A percentile compares a stretch with the other conserved stretches of the same genome.
phyloP scores from a whole-genome alignment of 208 protist genomes.

The Lotmaria passim region DNA sequence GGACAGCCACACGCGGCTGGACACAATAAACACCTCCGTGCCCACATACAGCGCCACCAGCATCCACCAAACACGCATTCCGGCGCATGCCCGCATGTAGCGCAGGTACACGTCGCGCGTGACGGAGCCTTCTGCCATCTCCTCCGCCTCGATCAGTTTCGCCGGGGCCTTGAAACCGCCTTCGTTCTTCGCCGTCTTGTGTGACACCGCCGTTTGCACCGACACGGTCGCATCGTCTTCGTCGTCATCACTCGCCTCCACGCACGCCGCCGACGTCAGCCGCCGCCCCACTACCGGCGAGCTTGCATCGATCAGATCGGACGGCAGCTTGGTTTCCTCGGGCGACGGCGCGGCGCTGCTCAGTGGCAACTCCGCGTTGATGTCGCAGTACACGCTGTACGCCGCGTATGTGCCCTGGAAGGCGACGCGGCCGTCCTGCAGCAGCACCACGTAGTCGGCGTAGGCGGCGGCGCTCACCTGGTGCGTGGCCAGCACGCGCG shows the following conservation, averaged over 20 bases:
- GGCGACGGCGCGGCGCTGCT: not conserved
- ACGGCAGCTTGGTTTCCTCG: not conserved
- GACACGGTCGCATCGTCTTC: conserved; percentile 1
- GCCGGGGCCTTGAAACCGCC: not conserved
- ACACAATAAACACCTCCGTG: conserved; percentile 33
- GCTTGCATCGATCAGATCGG: not conserved
- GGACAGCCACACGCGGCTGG: conserved; percentile 47
- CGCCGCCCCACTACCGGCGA: not conserved
- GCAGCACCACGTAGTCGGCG: conserved; percentile 83
- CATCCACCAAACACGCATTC: conserved; percentile 26
- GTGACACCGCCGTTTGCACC: not conserved
- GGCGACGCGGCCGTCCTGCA: conserved; percentile 57
- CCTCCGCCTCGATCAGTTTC: not conserved
- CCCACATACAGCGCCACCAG: conserved; percentile 40
- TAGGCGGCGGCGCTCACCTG: conserved; percentile 80
- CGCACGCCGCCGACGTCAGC: not conserved
- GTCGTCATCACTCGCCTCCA: not conserved
- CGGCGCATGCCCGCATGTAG: conserved; percentile 42
- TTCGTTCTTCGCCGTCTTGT: not conserved
- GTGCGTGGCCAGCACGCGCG: conserved; percentile 93
- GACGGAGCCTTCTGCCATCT: conserved; percentile 56
- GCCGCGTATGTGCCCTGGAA: conserved; percentile 36
- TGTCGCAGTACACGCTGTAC: conserved; percentile 38
- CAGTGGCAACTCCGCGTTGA: not conserved
- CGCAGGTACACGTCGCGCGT: conserved; percentile 32